These are phyloP conservation scores for Comarum palustre DNA, from an alignment of 306 rosid species.

Conservation along the genomic window DNA sequence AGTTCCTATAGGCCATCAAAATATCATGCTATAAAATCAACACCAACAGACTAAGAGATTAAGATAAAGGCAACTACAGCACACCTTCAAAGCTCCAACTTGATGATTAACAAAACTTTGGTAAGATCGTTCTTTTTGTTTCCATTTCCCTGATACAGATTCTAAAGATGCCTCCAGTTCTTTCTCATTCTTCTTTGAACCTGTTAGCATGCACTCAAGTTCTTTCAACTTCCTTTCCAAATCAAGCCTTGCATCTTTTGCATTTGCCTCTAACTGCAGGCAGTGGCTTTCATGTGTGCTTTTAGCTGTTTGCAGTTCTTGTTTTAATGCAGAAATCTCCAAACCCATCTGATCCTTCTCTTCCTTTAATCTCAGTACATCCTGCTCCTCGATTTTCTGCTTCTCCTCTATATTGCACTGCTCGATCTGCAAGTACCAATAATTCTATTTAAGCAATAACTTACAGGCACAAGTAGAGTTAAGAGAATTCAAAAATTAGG, in stretches of 20 bases:
- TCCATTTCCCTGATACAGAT: conserved; percentile 74
- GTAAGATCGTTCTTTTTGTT: conserved; percentile 65
- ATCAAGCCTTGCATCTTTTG: conserved; percentile 56
- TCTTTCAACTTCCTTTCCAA: conserved; percentile 58
- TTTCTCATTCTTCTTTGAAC: conserved; percentile 61
- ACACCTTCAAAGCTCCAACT: conserved; percentile 68
- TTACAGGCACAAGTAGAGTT: background rate
- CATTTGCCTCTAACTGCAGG: conserved; percentile 53
- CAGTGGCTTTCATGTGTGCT: conserved; percentile 53
- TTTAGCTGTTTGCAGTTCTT: conserved; percentile 58
- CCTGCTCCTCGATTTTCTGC: conserved; percentile 76
- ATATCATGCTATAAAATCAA: conserved; percentile 19
- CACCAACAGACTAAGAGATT: conserved; percentile 15
- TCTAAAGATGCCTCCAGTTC: conserved; percentile 71
- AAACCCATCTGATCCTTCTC: conserved; percentile 55
- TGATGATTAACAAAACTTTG: conserved; percentile 48
- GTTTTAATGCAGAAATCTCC: conserved; percentile 59
- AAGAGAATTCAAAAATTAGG: background rate
- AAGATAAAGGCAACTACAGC: conserved; percentile 21
- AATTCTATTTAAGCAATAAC: conserved; percentile 20
- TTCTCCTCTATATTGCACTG: conserved; percentile 65
- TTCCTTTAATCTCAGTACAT: conserved; percentile 55
- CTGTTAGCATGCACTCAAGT: conserved; percentile 49
- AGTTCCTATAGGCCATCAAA: conserved; percentile 50
- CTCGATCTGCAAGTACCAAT: conserved; percentile 53